phyloP scores from a whole-genome alignment of 106 monocot species.

The Dioscorea zingiberensis region DNA sequence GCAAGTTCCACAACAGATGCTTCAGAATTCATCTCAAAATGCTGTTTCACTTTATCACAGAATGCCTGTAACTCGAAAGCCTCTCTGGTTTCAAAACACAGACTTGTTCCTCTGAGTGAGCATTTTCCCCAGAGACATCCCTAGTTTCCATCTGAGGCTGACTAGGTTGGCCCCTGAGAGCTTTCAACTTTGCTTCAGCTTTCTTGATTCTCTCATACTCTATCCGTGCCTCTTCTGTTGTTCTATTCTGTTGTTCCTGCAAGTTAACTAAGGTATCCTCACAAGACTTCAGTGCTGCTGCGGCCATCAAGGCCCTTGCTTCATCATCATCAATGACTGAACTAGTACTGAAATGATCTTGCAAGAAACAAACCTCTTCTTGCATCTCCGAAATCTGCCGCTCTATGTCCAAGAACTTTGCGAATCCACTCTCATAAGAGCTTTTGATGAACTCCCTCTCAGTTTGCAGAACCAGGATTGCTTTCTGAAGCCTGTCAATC shows the following conservation, averaged over 20 bases:
- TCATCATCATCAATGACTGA: constrained; percentile 7
- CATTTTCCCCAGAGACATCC: neutral
- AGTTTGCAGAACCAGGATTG: constrained; percentile 11
- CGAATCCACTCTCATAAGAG: constrained; percentile 7
- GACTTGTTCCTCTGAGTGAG: no score
- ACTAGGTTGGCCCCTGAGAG: neutral
- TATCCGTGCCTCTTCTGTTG: neutral
- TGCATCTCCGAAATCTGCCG: constrained; percentile 8
- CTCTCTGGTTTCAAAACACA: constrained; percentile 11
- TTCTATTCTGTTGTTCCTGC: constrained; percentile 7
- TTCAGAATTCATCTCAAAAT: constrained; percentile 15
- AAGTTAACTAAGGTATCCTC: constrained; percentile 10
- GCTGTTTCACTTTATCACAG: constrained; percentile 25
- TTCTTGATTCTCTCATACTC: constrained; percentile 3
- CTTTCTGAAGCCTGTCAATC: constrained; percentile 13
- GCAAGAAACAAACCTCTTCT: constrained; percentile 12
- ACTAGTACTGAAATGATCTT: constrained; percentile 5
- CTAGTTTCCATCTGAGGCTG: neutral
- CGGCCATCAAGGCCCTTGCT: constrained; percentile 6
- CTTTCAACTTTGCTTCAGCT: constrained; percentile 3
- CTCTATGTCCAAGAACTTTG: constrained; percentile 13
- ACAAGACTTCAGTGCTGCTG: constrained; percentile 7
- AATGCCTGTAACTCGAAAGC: constrained; percentile 13
- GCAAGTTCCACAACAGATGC: constrained; percentile 22
- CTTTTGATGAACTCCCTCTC: constrained; percentile 9